Conservation (phyloP, 1,139 yeast species). For the Casaregolazyma suthepensis region DNA sequence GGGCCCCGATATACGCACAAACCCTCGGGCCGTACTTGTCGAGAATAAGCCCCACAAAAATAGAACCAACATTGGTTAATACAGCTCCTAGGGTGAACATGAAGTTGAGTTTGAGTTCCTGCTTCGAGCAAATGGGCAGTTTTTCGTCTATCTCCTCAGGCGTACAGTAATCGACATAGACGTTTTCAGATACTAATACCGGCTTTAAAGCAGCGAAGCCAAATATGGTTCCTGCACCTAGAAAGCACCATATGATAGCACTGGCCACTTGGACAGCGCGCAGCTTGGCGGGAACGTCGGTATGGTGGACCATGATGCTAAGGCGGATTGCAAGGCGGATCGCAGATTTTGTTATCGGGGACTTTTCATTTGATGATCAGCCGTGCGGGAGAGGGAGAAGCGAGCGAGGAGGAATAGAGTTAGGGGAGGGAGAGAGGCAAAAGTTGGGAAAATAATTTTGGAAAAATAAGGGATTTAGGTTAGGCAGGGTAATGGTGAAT, state of each 20-base stretch:
- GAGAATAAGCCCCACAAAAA: conserved; percentile 72
- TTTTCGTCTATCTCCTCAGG: conserved; percentile 21
- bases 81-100: conserved; percentile 85
- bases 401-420: background rate
- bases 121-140: conserved; percentile 50
- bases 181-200: conserved; percentile 64
- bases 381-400: background rate
- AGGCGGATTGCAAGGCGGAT: background rate
- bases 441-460: no score
- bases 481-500: background rate
- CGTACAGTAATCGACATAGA: conserved; percentile 60
- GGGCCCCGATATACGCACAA: conserved; percentile 70
- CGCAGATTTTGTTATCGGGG: background rate
- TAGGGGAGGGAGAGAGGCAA: background rate
- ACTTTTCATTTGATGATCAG: background rate
- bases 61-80: conserved; percentile 76
- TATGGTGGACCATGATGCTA: conserved; percentile 7
- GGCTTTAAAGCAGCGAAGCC: conserved; percentile 92
- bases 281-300: conserved; percentile 3
- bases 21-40: conserved; percentile 77
- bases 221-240: conserved; percentile 90
- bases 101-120: conserved; percentile 73
- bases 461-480: background rate
- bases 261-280: conserved; percentile 49
- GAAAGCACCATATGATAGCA: conserved; percentile 78